phyloP scores from a whole-genome alignment of 306 rosid genomes.

The Canavalia ensiformis region DNA sequence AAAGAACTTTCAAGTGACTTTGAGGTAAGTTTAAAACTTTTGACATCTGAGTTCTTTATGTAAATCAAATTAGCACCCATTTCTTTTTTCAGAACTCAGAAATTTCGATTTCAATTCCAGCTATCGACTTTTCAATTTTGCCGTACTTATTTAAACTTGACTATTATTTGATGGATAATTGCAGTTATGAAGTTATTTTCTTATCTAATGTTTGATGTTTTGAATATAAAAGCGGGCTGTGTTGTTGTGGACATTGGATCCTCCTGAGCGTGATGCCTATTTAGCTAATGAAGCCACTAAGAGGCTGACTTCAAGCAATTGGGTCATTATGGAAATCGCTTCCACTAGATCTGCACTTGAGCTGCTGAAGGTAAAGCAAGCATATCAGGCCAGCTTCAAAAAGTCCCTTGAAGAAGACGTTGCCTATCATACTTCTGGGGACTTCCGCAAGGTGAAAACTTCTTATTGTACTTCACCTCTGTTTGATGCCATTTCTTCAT shows the following conservation, averaged over 20 bases:
- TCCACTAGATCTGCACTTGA: constrained; percentile 71
- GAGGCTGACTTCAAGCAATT: constrained; percentile 54
- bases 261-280: constrained; percentile 79
- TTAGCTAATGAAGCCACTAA: constrained; percentile 67
- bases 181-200: constrained; percentile 22
- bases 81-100: constrained; percentile 23
- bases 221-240: constrained; percentile 49
- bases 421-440: constrained; percentile 69
- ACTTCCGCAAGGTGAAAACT: constrained; percentile 64
- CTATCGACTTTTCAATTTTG: background rate
- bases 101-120: background rate
- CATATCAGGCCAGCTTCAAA: constrained; percentile 71
- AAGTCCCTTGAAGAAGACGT: constrained; percentile 80
- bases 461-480: background rate
- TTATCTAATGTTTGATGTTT: constrained; percentile 30
- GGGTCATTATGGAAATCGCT: constrained; percentile 69
- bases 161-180: background rate
- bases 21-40: constrained; percentile 57
- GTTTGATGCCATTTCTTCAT: constrained; percentile 33
- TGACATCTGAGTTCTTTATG: background rate
- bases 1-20: constrained; percentile 79
- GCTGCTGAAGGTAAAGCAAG: constrained; percentile 62
- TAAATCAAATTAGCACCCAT: background rate
- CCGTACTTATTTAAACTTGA: too few species aligned
- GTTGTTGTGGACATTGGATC: constrained; percentile 63